Evolutionary conservation across 371 early-diverging fungal genomes (phyloP).

Genomic region (Conidiobolus incongruus): DNA sequence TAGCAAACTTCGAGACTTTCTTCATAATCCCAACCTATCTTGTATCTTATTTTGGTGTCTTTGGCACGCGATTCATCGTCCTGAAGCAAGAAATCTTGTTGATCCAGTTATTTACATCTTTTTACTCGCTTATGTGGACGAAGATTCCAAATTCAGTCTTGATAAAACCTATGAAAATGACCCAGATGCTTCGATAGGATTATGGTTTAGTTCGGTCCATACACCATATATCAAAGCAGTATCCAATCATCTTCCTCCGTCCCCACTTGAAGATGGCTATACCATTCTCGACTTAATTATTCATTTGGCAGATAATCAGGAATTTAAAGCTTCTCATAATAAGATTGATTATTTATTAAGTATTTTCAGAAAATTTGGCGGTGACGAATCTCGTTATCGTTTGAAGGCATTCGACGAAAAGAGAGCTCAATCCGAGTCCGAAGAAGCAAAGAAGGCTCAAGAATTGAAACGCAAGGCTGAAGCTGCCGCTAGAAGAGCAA

Average conservation of each 20-base stretch:
- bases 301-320: constrained; percentile 7
- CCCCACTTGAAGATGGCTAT: too few species aligned
- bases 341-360: constrained; percentile 27
- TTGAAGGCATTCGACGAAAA: constrained; percentile 13
- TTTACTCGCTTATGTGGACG: constrained; percentile 30
- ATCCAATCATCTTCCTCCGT: too few species aligned
- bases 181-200: too few species aligned
- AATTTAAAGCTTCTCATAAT: constrained; percentile 19
- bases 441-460: constrained; percentile 31
- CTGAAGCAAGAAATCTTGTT: constrained; percentile 43
- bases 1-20: constrained; percentile 28
- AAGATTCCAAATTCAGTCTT: too few species aligned
- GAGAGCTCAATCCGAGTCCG: constrained; percentile 10
- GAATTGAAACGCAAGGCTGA: constrained; percentile 32
- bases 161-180: too few species aligned
- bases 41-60: constrained; percentile 53
- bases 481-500: constrained; percentile 69
- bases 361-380: constrained; percentile 19
- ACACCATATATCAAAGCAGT: too few species aligned
- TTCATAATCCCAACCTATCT: constrained; percentile 27
- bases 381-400: constrained; percentile 16
- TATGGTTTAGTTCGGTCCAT: too few species aligned
- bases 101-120: constrained; percentile 50
- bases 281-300: too few species aligned
- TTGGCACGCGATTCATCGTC: constrained; percentile 34